Base-by-base conservation (phyloP, 352 stramenopile genomes). In the Globisporangium splendens region DNA sequence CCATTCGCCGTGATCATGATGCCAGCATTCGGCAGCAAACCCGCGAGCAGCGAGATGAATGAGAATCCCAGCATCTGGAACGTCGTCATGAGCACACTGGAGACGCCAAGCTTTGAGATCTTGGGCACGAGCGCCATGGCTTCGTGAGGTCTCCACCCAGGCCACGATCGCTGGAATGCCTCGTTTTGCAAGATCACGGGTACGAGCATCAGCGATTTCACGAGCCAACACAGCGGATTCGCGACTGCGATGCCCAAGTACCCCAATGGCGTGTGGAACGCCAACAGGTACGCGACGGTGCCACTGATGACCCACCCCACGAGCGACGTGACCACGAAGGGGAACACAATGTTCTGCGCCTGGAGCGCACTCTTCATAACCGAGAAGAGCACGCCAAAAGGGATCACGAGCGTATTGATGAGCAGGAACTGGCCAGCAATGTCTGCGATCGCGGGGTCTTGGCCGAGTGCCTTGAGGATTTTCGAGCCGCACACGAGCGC, bases 271-370 rank as follows among this genome's bases (percentile, higher is more conserved):
- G 76, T 85, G 50, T 77, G 57, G 61, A 86, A 86, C 5, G 74
- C 77, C 31, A 90, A 57, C 0, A 62, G 13, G 63, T 87, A 90
- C 8, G 71, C 79, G 5, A 73, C 57, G n/a, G 67, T 58, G 12
- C 76, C 60, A 39, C 66, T 83, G 8, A 83, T 12, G 13, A 63
- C 28, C 44, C 75, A 80, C 47, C 74, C 72, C 20, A 75, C 54
- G 10, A 77, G n/a, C 15, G 75, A 76, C 15, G 68, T 59, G 28
- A 72, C 4, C 3, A 81, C 68, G 21, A 87, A 83, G 8, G 80
- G 78, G 20, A 71, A 57, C 5, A 84, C 75, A n/a, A 88, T 81
- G 59, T 87, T 83, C 55, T 90, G 80, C 3, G 77, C 73, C 58
- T 88, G 75, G 8, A 90, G 54, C 3, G 71, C 69, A 59, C 77